These are phyloP conservation scores for Tagetes erecta DNA, from an alignment of 129 eudicot genomes.

Conservation along the genomic window DNA sequence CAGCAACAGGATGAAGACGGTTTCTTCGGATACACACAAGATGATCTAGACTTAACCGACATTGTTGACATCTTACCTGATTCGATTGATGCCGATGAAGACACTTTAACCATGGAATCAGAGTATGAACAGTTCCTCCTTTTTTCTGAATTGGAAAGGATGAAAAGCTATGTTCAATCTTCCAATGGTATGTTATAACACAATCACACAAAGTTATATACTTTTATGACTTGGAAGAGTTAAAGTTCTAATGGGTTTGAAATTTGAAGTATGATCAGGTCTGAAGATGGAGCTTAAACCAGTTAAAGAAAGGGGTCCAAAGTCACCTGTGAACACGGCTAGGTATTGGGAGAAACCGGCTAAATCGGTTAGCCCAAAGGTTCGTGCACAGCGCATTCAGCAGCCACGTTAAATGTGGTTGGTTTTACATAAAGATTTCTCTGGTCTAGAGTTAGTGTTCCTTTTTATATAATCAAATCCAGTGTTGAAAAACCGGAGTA, in stretches of 20 bases:
- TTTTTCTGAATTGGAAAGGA: conserved; percentile 49
- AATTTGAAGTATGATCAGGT: conserved; percentile 33
- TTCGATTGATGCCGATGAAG: conserved; percentile 79
- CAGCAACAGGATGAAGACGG: conserved; percentile 72
- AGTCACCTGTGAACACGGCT: conserved; percentile 47
- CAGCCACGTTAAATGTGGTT: conserved; percentile 65
- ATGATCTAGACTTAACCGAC: conserved; percentile 39
- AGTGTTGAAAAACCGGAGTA: conserved; percentile 26
- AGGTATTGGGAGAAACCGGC: conserved; percentile 83
- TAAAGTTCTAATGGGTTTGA: background rate
- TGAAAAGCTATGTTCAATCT: conserved; percentile 16
- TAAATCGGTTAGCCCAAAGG: conserved; percentile 61
- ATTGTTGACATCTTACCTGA: conserved; percentile 75
- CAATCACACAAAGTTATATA: too few relatives aligned
- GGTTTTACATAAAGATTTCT: conserved; percentile 27
- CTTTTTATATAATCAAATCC: conserved; percentile 22
- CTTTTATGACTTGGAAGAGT: background rate
- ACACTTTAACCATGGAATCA: conserved; percentile 72
- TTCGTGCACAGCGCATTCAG: conserved; percentile 61
- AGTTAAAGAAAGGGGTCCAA: conserved; percentile 34
- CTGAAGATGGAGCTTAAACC: conserved; percentile 42
- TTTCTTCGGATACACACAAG: conserved; percentile 43
- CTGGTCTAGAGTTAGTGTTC: conserved; percentile 36
- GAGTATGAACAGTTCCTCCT: conserved; percentile 85
- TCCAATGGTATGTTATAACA: conserved; percentile 42